phyloP scores from a whole-genome alignment of 2,329 filamentous ascomycete species.

The Alternaria infectoria region DNA sequence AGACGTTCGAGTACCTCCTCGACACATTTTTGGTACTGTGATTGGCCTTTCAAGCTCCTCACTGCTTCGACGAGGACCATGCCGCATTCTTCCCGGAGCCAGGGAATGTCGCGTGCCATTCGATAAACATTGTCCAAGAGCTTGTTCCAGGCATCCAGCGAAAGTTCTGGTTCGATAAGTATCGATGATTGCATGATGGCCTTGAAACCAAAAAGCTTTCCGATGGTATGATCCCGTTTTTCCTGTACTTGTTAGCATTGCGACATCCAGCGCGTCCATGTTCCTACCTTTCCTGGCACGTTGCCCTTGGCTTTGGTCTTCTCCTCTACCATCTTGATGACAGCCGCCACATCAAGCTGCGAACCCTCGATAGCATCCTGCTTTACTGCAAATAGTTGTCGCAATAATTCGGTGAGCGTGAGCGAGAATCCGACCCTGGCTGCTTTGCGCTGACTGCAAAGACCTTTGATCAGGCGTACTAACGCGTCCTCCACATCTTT shows the following conservation, averaged over 20 bases:
- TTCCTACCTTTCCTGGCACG: slow-evolving; percentile 60
- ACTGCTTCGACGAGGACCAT: slow-evolving; percentile 79
- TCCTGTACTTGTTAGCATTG: slow-evolving; percentile 64
- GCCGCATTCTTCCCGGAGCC: slow-evolving; percentile 87
- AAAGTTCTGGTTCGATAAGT: slow-evolving; percentile 65
- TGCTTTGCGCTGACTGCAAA: slow-evolving; percentile 88
- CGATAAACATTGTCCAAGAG: slow-evolving; percentile 77
- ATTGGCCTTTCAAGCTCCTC: slow-evolving; percentile 56
- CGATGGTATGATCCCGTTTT: slow-evolving; percentile 83
- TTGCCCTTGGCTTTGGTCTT: slow-evolving; percentile 60
- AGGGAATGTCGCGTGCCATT: slow-evolving; percentile 80
- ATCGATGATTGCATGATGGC: slow-evolving; percentile 82
- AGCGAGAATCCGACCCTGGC: slow-evolving; percentile 89
- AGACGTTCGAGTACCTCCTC: slow-evolving; percentile 69
- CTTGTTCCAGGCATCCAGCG: slow-evolving; percentile 64
- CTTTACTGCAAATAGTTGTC: slow-evolving; percentile 67
- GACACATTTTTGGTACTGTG: slow-evolving; percentile 61
- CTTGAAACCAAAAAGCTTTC: slow-evolving; percentile 85
- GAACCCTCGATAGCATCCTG: slow-evolving; percentile 40
- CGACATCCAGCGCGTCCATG: neutral
- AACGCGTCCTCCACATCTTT: slow-evolving; percentile 50
- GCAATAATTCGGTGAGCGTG: slow-evolving; percentile 80
- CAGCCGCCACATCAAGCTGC: slow-evolving; percentile 47
- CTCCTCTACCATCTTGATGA: slow-evolving; percentile 60
- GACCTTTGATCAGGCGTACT: slow-evolving; percentile 74